A percentile compares a stretch with the other conserved stretches of the same genome.
Evolutionary conservation across 169 alveolate species (phyloP).

Genomic region (Haemoproteus tartakovskyi): DNA sequence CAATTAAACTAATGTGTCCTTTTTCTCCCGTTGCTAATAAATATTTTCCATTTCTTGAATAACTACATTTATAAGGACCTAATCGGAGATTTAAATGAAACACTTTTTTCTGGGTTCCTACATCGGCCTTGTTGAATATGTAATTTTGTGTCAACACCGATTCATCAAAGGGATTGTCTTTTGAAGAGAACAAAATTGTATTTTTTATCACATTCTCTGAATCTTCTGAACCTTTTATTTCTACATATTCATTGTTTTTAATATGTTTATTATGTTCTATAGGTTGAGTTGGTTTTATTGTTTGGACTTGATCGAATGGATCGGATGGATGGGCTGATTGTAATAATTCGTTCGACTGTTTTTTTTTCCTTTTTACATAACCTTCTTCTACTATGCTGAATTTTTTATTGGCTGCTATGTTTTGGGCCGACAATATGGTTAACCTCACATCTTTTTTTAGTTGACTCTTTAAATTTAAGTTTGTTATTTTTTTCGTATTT

Average conservation of each 20-base stretch:
- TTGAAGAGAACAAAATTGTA: not conserved
- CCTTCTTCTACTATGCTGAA: constrained; percentile 17
- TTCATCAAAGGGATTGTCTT: not conserved
- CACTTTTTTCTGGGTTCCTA: constrained; percentile 50
- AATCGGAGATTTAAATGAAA: constrained; percentile 65
- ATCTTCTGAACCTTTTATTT: too few relatives aligned
- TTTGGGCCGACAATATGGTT: constrained; percentile 37
- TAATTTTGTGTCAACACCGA: constrained; percentile 7
- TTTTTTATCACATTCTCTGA: not conserved
- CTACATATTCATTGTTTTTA: too few relatives aligned
- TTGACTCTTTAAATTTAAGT: constrained; percentile 12
- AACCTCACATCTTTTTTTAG: constrained; percentile 22
- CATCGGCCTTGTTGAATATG: constrained; percentile 37
- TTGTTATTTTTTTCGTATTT: constrained; percentile 36
- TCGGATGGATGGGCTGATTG: not conserved
- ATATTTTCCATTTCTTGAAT: constrained; percentile 89
- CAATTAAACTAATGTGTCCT: constrained; percentile 91
- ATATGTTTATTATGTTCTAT: too few relatives aligned
- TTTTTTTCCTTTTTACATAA: constrained; percentile 7
- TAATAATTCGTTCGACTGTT: not conserved
- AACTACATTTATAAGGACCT: constrained; percentile 90
- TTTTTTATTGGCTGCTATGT: constrained; percentile 15
- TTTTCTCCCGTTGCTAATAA: constrained; percentile 89
- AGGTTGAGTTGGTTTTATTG: not conserved
- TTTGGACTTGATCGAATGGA: not conserved